Base-by-base conservation (phyloP, 768 basidiomycete species). In the Fomitopsis serialis region DNA sequence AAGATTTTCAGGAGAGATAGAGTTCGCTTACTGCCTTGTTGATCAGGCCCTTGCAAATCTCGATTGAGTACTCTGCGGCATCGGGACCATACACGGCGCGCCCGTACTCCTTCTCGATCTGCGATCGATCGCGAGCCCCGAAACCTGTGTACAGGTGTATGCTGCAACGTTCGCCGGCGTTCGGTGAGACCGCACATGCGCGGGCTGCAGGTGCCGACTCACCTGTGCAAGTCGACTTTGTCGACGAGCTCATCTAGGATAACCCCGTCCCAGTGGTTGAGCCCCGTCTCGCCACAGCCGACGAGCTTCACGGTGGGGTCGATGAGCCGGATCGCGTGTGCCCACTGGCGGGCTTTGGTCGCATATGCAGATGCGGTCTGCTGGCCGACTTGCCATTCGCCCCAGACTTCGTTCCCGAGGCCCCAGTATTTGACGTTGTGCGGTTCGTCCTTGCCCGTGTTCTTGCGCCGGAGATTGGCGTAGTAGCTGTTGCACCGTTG, bases 261-360 rank as follows among this genome's bases (percentile, higher is more conserved):
- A 32, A 69, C 69, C 22, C 56, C 70, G 70, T 74, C 72, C 73
- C 73, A 74, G 6, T 71, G 61, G 24, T 55, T 64, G 54, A 66
- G 62, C 21, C 65, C 65, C 3, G 49, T 58, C 42, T 63, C 72
- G 47, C 82, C 83, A 57, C 83, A 85, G 3, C 77, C 74, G 22
- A 84, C 71, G 7, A 85, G 65, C 53, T 78, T 70, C 61, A 84
- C 78, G 17, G 53, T 70, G 1, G 81, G 81, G 58, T 85, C 83
- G 3, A 84, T 74, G 1, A 83, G 68, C 24, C 72, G 71, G 22
- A 85, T 67, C 0, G 79, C 81, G 59, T 83, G 81, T 2, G 81
- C 81, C 83, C 83, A 85, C 55, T 78, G 79, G 45, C 70, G 77
- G 0, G 81, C 81, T 48, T 73, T 77, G 58, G 76, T 75, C 24